Percentiles rank a stretch among this genome's conserved stretches.
Evolutionary conservation across 1,284 basidiomycete species (phyloP).

Genomic region (Trichosporon sp.): DNA sequence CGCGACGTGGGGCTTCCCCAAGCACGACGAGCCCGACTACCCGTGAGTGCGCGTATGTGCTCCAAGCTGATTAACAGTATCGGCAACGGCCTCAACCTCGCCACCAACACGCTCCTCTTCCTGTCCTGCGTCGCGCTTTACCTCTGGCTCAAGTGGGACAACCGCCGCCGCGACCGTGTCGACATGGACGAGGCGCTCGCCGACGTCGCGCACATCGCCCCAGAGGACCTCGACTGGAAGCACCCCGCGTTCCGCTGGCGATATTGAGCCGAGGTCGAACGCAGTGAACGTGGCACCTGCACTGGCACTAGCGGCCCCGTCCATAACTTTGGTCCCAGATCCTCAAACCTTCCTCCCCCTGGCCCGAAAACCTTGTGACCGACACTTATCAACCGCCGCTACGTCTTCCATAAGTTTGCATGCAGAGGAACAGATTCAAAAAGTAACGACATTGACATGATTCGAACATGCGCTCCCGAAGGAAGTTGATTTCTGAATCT

Average conservation of each 20-base stretch:
- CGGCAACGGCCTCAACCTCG: slow-evolving; percentile 22
- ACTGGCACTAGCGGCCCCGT: no score
- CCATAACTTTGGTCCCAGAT: no score
- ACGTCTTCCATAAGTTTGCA: no score
- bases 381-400: no score
- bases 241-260: slow-evolving; percentile 20
- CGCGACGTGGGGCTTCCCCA: slow-evolving; percentile 6
- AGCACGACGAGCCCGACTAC: slow-evolving; percentile 7
- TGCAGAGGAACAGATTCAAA: no score
- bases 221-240: slow-evolving; percentile 21
- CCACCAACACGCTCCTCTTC: slow-evolving; percentile 9
- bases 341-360: no score
- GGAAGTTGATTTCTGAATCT: no score
- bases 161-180: slow-evolving; percentile 14
- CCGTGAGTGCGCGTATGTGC: slow-evolving; percentile 2
- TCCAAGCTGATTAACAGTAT: slow-evolving; percentile 8
- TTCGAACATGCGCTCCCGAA: no score
- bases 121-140: slow-evolving; percentile 11
- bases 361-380: no score
- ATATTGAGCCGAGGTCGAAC: neutral
- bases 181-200: slow-evolving; percentile 10
- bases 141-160: slow-evolving; percentile 14
- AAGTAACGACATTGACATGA: no score
- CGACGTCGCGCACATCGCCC: slow-evolving; percentile 5
- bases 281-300: no score